phyloP scores from a whole-genome alignment of 129 eudicot species.

The Kitagawia praeruptora region DNA sequence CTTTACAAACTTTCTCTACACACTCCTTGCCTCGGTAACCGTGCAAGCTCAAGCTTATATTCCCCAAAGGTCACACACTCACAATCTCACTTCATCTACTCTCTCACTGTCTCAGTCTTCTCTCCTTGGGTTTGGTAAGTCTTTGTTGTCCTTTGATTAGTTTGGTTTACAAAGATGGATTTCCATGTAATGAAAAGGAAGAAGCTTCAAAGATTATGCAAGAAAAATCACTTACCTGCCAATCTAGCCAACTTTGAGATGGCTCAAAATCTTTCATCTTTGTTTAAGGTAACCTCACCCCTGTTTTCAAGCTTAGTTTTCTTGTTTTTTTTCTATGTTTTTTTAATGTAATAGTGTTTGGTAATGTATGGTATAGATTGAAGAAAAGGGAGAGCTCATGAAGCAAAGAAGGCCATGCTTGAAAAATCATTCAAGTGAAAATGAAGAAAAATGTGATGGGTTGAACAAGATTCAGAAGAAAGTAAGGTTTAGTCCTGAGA shows the following conservation, averaged over 20 bases:
- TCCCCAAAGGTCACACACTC: too few relatives aligned
- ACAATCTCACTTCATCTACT: too few relatives aligned
- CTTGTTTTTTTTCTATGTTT: too few relatives aligned
- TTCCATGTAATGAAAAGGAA: background rate
- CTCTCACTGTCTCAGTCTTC: too few relatives aligned
- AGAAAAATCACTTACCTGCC: background rate
- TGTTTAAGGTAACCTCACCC: background rate
- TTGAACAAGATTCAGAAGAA: background rate
- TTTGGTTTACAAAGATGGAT: background rate
- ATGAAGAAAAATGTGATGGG: background rate
- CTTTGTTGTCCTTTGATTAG: too few relatives aligned
- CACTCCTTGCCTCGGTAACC: too few relatives aligned
- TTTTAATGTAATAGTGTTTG: background rate
- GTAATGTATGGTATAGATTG: background rate
- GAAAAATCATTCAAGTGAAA: background rate
- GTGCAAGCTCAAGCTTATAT: too few relatives aligned
- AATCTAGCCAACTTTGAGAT: background rate
- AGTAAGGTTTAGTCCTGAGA: background rate
- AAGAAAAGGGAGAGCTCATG: background rate
- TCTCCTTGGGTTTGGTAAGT: too few relatives aligned
- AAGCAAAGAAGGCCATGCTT: background rate
- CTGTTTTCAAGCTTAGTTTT: too few relatives aligned
- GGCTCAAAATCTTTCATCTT: background rate
- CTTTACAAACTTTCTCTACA: too few relatives aligned
- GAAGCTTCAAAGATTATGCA: background rate